Evolutionary conservation across 2,329 filamentous ascomycete species (phyloP).

Genomic region (Magnaporthiopsis incrustans): DNA sequence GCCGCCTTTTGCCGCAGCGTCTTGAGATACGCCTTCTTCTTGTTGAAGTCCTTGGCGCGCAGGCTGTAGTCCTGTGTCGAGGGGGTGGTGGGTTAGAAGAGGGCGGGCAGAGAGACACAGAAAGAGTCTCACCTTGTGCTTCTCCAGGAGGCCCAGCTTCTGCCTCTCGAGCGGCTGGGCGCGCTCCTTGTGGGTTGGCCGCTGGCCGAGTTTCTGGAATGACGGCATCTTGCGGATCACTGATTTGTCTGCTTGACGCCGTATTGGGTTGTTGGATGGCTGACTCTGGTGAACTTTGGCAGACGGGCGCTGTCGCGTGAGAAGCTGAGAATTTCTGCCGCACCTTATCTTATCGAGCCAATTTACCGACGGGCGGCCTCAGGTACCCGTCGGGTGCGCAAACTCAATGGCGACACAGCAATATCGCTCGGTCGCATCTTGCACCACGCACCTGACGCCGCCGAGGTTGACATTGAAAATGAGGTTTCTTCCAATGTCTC

Average conservation of each 20-base stretch:
- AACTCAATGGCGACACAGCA: background rate
- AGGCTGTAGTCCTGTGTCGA: slow-evolving; percentile 50
- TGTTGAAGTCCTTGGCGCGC: slow-evolving; percentile 57
- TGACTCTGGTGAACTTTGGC: background rate
- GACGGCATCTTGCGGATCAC: slow-evolving; percentile 4
- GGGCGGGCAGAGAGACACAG: background rate
- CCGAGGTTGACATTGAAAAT: no score
- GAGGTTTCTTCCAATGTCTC: background rate
- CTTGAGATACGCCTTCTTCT: slow-evolving; percentile 55
- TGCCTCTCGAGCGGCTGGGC: slow-evolving; percentile 76
- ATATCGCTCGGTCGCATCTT: no score
- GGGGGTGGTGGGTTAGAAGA: background rate
- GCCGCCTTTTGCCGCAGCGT: slow-evolving; percentile 52
- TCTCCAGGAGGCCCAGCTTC: slow-evolving; percentile 88
- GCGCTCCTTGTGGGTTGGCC: slow-evolving; percentile 83
- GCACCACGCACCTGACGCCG: no score
- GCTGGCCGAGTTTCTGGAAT: slow-evolving; percentile 54
- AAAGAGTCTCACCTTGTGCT: slow-evolving; percentile 63
- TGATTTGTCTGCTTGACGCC: background rate
- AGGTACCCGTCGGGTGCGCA: background rate
- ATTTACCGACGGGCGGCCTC: background rate
- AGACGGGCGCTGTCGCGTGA: background rate
- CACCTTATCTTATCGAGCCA: background rate
- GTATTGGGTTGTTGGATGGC: background rate
- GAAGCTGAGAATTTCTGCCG: background rate